Evolutionary conservation across 805 yeast species (phyloP), one percentile per base, ranked within the genome.

Genomic region (Yamadazyma scolyti): DNA sequence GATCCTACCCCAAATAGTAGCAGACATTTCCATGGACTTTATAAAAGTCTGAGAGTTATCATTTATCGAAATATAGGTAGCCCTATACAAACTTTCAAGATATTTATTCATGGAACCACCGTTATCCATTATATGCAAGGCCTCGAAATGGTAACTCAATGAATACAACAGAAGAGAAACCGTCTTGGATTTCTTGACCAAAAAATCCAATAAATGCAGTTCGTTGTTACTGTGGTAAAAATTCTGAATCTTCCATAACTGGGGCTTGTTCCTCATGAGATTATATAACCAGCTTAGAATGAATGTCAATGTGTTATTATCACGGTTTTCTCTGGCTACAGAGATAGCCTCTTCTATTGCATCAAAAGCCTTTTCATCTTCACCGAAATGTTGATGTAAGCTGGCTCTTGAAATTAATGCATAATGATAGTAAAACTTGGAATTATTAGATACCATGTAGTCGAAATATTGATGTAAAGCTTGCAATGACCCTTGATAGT

Each of bases 341-440:
- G 82, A 68, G 2, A 87, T 82, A 0, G 96, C 93, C 52, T 88
- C 96, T 40, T 82, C 86, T 6, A 87, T 82, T 1, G 95, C 81
- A 41, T 80, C 69, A 9, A 86, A 52, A 0, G 96, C 95, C 37
- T 81, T 81, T 9, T 68, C 69, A 40, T 73, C 72, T 34, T 79
- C 77, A 17, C 79, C 77, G 50, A 82, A 83, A 30, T 72, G 73
- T 14, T 81, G 79, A 42, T 85, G 87, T 23, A 84, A 57, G 0
- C 83, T 67, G 0, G 93, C 94, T 28, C 82, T 58, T 2, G 83
- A 78, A 12, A 85, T 64, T 19, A 86, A 60, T 1, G 94, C 89
- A 52, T 81, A 80, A 48, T 85, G 95, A 46, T 83, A 85, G 42
- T 77, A 77, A 25, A 72, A 68, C 34, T 75, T 75, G 20, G 77